A percentile compares a stretch with the other conserved stretches of the same genome.
These are phyloP conservation scores for Lachnellula suecica DNA, from an alignment of 2,329 filamentous ascomycete species.

Conservation along the genomic window DNA sequence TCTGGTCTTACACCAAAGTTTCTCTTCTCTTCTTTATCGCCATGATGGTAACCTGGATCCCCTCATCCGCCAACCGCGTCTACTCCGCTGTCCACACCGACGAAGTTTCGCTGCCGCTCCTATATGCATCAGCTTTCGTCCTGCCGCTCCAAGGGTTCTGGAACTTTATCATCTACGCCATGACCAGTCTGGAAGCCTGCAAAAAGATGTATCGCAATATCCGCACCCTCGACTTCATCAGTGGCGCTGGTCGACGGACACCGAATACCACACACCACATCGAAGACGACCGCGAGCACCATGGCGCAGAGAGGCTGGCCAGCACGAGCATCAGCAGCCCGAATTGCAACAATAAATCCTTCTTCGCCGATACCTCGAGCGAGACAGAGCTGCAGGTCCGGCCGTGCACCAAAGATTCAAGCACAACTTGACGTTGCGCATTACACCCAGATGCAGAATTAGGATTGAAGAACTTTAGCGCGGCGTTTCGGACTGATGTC, in stretches of 20 bases:
- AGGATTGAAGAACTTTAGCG: no score
- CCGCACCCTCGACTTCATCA: neutral
- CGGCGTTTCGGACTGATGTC: no score
- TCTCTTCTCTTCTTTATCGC: conserved; percentile 71
- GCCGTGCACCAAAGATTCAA: no score
- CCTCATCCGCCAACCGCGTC: conserved; percentile 73
- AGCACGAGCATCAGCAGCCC: neutral
- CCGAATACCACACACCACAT: neutral
- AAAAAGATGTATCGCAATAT: conserved; percentile 38
- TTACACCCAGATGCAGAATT: no score
- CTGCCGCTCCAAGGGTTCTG: conserved; percentile 82
- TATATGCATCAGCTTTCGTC: conserved; percentile 71
- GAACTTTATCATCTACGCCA: conserved; percentile 77
- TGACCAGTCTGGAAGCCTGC: conserved; percentile 67
- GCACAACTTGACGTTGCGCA: no score
- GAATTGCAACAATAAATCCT: neutral
- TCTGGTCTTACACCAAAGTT: conserved; percentile 70
- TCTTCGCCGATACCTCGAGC: neutral
- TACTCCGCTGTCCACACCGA: conserved; percentile 63
- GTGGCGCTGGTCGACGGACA: no score
- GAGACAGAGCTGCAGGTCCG: neutral
- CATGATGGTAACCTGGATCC: conserved; percentile 73
- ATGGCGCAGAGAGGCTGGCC: neutral
- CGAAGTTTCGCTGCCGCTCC: conserved; percentile 55
- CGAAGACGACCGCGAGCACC: neutral